Evolutionary conservation across 208 protist species (phyloP).

Genomic region (Plasmodiophora brassicae): DNA sequence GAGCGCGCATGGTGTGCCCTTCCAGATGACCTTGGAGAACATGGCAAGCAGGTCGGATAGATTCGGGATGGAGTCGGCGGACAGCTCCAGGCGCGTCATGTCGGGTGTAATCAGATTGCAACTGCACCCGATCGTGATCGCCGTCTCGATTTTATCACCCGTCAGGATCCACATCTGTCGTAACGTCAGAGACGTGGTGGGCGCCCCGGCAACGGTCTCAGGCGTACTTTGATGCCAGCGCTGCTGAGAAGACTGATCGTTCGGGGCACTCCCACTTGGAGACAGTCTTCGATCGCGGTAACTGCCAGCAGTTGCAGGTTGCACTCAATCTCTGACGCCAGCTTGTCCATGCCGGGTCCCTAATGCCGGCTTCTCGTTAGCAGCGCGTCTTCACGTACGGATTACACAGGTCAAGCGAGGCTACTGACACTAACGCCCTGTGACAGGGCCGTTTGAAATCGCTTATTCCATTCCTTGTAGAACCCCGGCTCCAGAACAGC

Average conservation of each 20-base stretch:
- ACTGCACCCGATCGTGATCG: conserved; percentile 46
- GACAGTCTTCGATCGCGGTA: conserved; percentile 68
- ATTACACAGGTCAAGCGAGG: background rate
- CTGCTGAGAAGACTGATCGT: conserved; percentile 47
- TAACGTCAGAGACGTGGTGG: background rate
- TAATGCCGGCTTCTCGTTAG: background rate
- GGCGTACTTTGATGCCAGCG: background rate
- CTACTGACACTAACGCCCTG: background rate
- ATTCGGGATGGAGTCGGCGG: background rate
- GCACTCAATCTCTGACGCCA: conserved; percentile 45
- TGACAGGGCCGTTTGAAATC: conserved; percentile 15
- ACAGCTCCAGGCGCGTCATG: conserved; percentile 33
- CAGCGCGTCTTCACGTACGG: background rate
- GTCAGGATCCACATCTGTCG: conserved; percentile 71
- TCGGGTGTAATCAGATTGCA: conserved; percentile 47
- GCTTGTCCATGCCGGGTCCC: conserved; percentile 32
- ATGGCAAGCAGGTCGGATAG: background rate
- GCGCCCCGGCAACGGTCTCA: background rate
- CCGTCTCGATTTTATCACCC: conserved; percentile 68
- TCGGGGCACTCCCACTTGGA: conserved; percentile 67
- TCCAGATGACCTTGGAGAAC: background rate
- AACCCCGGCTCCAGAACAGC: background rate
- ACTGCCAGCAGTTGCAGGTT: conserved; percentile 56
- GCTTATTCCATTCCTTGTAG: conserved; percentile 10
- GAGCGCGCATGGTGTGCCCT: background rate